These are phyloP conservation scores for Zygosaccharomyces gambellarensis DNA, from an alignment of 805 yeast species.

Conservation along the genomic window DNA sequence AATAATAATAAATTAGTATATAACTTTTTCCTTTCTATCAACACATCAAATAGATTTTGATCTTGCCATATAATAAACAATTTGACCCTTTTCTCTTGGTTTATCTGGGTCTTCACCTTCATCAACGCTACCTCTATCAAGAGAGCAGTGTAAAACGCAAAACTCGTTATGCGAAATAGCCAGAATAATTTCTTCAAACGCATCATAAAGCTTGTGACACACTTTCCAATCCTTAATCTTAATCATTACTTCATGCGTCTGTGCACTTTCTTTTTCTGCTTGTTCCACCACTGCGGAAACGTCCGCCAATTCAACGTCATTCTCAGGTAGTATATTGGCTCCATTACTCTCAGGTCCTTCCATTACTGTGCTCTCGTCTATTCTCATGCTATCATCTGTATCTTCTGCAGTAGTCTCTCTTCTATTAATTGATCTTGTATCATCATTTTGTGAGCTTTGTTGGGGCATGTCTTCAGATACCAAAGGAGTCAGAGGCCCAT, in stretches of 20 bases:
- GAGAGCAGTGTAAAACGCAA: constrained; percentile 59
- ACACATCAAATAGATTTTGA: constrained; percentile 23
- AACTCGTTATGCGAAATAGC: constrained; percentile 54
- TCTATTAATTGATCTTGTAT: neutral
- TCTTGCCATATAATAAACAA: constrained; percentile 52
- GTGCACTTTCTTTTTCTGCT: constrained; percentile 19
- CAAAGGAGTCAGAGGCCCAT: constrained; percentile 30
- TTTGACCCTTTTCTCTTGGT: constrained; percentile 52
- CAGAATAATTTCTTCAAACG: constrained; percentile 56
- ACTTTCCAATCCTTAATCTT: constrained; percentile 63
- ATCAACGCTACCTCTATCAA: constrained; percentile 44
- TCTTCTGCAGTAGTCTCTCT: constrained; percentile 1
- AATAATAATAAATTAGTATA: neutral
- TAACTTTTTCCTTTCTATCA: neutral
- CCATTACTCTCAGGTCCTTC: constrained; percentile 1
- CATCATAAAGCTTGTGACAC: constrained; percentile 55
- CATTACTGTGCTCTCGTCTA: constrained; percentile 25
- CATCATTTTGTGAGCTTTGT: constrained; percentile 1
- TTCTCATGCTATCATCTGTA: constrained; percentile 11
- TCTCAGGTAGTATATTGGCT: neutral
- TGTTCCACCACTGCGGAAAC: constrained; percentile 24
- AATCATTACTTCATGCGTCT: constrained; percentile 43
- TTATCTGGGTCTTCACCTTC: constrained; percentile 15
- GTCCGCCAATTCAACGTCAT: constrained; percentile 14
- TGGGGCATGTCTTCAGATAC: constrained; percentile 10